Base-by-base conservation (phyloP, 1,139 yeast genomes). In the Hanseniaspora gamundiae region DNA sequence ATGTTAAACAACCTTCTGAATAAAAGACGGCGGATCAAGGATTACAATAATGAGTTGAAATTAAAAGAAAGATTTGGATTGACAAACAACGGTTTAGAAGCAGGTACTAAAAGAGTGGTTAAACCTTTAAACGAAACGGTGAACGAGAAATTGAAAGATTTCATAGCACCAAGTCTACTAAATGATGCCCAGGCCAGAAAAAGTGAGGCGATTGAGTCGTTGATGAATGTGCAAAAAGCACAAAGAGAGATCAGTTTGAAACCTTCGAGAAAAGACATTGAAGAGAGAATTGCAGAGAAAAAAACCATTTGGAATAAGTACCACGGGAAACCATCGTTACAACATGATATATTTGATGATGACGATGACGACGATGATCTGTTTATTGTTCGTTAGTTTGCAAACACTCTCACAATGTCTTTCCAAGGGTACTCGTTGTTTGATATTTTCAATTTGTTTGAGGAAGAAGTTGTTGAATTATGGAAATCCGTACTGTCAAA, bases 241-340 rank as follows among this genome's bases (percentile, higher is more conserved):
- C 49, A 45, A 56, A 41, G 42, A 13, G 31, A 35, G 2, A 11
- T 41, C 17, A 42, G 42, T 35, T 50, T 66, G 16, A 55, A 56
- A 11, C 56, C 64, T 1, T 56, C 65, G 8, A 55, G 53, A 28
- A 59, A 55, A 19, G 62, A 58, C 28, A 39, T 56, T 26, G 41
- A 49, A 20, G 51, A 54, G 41, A 54, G 57, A 40, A 52, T 50
- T n/a, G 47, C 51, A 16, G 52, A 51, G 41, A 54, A 60, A 42
- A 54, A 55, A 33, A 50, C 54, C 24, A 55, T 53, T 13, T 59
- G 56, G 56, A 38, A 40, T 16, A 42, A 44, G 47, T 48, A 29
- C 52, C 51, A 38, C 49, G 51, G 58, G 46, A 61, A 52, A 70
- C 80, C n/a, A 75, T 71, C 53, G 63, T 62, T 41, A 59, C 67